Conservation (phyloP, 257 asterid genomes). For the Nicotiana otophora region DNA sequence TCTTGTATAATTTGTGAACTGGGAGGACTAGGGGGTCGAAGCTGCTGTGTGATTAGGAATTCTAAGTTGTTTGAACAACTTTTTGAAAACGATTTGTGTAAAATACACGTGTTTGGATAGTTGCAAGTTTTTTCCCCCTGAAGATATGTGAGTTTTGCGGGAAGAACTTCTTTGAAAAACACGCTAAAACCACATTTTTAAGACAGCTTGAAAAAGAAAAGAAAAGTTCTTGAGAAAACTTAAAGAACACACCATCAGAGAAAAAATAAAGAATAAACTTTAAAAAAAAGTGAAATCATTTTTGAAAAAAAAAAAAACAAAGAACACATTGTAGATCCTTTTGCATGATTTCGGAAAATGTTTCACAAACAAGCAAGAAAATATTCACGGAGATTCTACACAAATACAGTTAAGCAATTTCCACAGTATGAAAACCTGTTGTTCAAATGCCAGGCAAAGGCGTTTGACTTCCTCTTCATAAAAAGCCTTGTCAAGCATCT, state of each 20-base stretch:
- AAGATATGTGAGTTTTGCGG: too few relatives aligned
- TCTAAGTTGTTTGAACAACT: background rate
- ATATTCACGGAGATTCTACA: background rate
- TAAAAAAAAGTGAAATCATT: too few relatives aligned
- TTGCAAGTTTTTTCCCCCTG: too few relatives aligned
- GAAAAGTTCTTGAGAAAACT: background rate
- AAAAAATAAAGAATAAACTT: too few relatives aligned
- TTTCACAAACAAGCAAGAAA: background rate
- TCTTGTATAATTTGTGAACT: background rate
- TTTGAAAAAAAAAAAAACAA: too few relatives aligned
- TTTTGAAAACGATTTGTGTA: background rate
- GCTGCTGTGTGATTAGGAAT: background rate
- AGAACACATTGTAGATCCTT: too few relatives aligned
- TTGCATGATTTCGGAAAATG: too few relatives aligned
- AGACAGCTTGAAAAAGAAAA: background rate
- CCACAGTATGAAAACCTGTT: conserved; percentile 52
- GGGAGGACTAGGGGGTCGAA: background rate
- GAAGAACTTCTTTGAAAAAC: too few relatives aligned
- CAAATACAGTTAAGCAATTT: background rate
- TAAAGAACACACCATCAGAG: too few relatives aligned
- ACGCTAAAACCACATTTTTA: too few relatives aligned
- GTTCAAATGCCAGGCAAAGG: conserved; percentile 84
- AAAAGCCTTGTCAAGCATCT: conserved; percentile 89
- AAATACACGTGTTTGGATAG: too few relatives aligned
- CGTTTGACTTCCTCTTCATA: conserved; percentile 93